Evolutionary conservation across 2,329 filamentous ascomycete species (phyloP).

Genomic region (Neocucurbitaria cava): DNA sequence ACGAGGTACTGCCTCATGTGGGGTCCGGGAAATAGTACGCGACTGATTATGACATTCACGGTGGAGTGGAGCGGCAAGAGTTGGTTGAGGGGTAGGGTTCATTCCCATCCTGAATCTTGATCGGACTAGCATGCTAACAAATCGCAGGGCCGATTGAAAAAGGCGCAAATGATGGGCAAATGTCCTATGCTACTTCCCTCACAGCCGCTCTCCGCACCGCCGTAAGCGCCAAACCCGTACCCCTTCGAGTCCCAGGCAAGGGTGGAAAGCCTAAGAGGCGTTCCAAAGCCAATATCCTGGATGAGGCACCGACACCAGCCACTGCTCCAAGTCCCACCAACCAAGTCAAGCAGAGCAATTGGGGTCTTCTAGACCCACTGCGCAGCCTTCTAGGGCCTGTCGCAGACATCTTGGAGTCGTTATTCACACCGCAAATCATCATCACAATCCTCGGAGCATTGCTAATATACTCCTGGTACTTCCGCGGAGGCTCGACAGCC

Average conservation of each 20-base stretch:
- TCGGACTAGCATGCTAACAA: slow-evolving; percentile 14
- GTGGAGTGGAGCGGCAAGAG: slow-evolving; percentile 98
- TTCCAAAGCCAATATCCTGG: slow-evolving; percentile 61
- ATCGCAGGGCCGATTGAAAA: slow-evolving; percentile 88
- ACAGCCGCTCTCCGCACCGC: slow-evolving; percentile 76
- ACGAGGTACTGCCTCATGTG: slow-evolving; percentile 95
- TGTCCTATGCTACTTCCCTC: slow-evolving; percentile 80
- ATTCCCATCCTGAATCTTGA: slow-evolving; percentile 15
- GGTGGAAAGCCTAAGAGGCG: slow-evolving; percentile 60
- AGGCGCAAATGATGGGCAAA: slow-evolving; percentile 89
- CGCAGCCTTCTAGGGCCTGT: slow-evolving; percentile 74
- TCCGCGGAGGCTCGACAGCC: slow-evolving; percentile 41
- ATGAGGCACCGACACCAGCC: slow-evolving; percentile 51
- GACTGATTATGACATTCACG: slow-evolving; percentile 84
- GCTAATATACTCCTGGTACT: slow-evolving; percentile 42
- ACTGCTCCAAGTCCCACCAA: slow-evolving; percentile 32
- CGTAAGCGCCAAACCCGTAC: slow-evolving; percentile 66
- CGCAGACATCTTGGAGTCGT: slow-evolving; percentile 70
- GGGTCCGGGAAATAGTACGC: slow-evolving; percentile 85
- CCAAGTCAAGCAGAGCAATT: slow-evolving; percentile 54
- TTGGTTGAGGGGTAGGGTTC: slow-evolving; percentile 85
- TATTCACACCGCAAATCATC: slow-evolving; percentile 79
- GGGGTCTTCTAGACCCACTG: slow-evolving; percentile 84
- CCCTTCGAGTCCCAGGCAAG: slow-evolving; percentile 58
- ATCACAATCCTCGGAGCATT: slow-evolving; percentile 74